These are phyloP conservation scores for Fusarium marasasianum DNA, from an alignment of 2,329 filamentous ascomycete genomes.

Conservation along the genomic window DNA sequence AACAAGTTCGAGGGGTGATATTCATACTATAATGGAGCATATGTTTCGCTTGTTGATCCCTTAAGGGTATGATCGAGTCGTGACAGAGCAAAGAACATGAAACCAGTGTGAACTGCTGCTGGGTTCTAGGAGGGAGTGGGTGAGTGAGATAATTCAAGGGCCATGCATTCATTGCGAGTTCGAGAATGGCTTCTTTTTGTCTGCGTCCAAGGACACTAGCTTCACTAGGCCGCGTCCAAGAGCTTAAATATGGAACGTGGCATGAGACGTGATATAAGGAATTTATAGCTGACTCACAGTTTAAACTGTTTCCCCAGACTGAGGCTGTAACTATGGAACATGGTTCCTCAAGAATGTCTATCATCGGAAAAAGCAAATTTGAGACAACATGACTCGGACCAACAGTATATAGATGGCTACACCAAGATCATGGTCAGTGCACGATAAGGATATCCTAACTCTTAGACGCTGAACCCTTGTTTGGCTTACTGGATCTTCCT, in stretches of 20 bases:
- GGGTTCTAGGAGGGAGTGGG: not conserved
- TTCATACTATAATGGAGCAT: conserved; percentile 8
- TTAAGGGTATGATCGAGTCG: not conserved
- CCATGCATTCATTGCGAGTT: not conserved
- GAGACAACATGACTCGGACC: conserved; percentile 34
- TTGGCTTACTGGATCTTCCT: conserved; percentile 9
- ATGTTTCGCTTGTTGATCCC: conserved; percentile 18
- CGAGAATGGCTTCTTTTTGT: conserved; percentile 7
- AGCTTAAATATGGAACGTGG: conserved; percentile 19
- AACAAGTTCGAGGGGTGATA: conserved; percentile 24
- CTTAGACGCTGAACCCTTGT: conserved; percentile 17
- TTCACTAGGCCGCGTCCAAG: conserved; percentile 12
- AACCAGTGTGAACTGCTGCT: not conserved
- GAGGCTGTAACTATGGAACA: conserved; percentile 19
- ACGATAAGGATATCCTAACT: conserved; percentile 28
- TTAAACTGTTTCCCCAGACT: conserved; percentile 36
- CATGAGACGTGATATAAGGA: conserved; percentile 28
- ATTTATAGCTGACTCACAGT: conserved; percentile 19
- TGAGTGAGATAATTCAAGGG: conserved; percentile 4
- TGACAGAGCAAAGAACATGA: conserved; percentile 8
- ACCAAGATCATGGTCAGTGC: conserved; percentile 36
- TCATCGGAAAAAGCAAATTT: conserved; percentile 26
- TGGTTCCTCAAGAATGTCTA: conserved; percentile 25
- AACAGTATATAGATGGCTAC: conserved; percentile 9
- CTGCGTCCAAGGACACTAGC: conserved; percentile 11